A percentile compares a stretch with the other conserved stretches of the same genome.
Conservation (phyloP, 148 eudicot genomes). For the Amaranthus hypochondriacus region DNA sequence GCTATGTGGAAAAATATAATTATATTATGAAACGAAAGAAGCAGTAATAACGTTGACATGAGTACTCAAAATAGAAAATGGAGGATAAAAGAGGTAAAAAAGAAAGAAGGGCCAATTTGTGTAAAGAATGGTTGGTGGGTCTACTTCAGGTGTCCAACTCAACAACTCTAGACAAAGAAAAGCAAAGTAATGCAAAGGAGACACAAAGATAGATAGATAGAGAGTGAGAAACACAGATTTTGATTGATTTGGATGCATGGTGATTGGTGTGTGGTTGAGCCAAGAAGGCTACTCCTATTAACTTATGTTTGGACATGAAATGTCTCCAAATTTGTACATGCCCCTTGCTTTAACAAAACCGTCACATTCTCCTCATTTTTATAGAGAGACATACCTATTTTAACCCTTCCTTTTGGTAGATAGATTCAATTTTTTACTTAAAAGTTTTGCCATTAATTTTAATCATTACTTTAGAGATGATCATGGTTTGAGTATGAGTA, state of each 20-base stretch:
- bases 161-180: neutral
- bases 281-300: slow-evolving; percentile 1
- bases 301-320: slow-evolving; percentile 26
- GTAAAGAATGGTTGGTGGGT: slow-evolving; percentile 21
- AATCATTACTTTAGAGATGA: neutral
- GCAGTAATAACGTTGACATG: no score
- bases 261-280: slow-evolving; percentile 8
- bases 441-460: neutral
- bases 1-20: no score
- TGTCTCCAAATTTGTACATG: slow-evolving; percentile 10
- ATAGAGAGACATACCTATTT: slow-evolving; percentile 11
- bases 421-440: no score
- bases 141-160: slow-evolving; percentile 29
- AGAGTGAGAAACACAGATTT: slow-evolving; percentile 2
- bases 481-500: no score
- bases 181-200: slow-evolving; percentile 6
- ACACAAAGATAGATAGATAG: slow-evolving; percentile 7
- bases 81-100: slow-evolving; percentile 1
- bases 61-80: neutral
- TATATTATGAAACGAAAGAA: no score
- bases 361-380: slow-evolving; percentile 3
- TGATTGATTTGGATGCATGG: slow-evolving; percentile 17
- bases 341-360: slow-evolving; percentile 1
- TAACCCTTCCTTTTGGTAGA: neutral
- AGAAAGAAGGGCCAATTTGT: neutral